phyloP scores from a whole-genome alignment of 2,329 filamentous ascomycete species.

The Calonectria henricotiae region DNA sequence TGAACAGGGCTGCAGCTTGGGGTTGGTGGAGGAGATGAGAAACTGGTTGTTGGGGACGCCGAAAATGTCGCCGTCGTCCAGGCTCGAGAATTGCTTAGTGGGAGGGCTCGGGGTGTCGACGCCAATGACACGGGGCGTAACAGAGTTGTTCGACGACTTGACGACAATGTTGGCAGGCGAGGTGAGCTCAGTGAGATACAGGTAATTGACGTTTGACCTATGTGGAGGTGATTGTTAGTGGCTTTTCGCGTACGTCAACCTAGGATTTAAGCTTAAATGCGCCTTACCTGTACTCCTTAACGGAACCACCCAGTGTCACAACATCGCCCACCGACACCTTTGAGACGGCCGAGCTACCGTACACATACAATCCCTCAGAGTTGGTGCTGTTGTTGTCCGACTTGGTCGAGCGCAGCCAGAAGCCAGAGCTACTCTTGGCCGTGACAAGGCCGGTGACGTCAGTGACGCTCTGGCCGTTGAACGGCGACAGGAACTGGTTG shows the following conservation, averaged over 20 bases:
- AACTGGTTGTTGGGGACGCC: conserved; percentile 75
- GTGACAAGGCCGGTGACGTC: conserved; percentile 77
- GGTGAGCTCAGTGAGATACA: conserved; percentile 77
- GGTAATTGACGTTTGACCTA: conserved; percentile 70
- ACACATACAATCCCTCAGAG: conserved; percentile 79
- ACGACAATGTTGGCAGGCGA: conserved; percentile 70
- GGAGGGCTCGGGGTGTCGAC: conserved; percentile 72
- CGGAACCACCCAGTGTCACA: conserved; percentile 73
- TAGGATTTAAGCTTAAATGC: conserved; percentile 20
- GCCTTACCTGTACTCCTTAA: conserved; percentile 69
- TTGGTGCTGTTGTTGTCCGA: conserved; percentile 71
- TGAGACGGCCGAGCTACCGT: conserved; percentile 66
- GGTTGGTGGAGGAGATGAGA: conserved; percentile 73
- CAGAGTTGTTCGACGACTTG: conserved; percentile 69
- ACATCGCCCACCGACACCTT: conserved; percentile 76
- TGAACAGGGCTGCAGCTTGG: conserved; percentile 71
- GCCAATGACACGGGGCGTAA: conserved; percentile 75
- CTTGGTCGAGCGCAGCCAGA: conserved; percentile 76
- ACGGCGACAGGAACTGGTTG: conserved; percentile 75
- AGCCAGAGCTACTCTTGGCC: conserved; percentile 73
- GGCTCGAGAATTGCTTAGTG: conserved; percentile 72
- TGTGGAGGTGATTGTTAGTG: conserved; percentile 39
- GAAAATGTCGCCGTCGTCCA: conserved; percentile 79
- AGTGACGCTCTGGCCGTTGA: conserved; percentile 70
- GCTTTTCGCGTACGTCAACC: not conserved